Base-by-base conservation (phyloP, 108 stramenopile species). In the Pseudonitzschia delicatissima region DNA sequence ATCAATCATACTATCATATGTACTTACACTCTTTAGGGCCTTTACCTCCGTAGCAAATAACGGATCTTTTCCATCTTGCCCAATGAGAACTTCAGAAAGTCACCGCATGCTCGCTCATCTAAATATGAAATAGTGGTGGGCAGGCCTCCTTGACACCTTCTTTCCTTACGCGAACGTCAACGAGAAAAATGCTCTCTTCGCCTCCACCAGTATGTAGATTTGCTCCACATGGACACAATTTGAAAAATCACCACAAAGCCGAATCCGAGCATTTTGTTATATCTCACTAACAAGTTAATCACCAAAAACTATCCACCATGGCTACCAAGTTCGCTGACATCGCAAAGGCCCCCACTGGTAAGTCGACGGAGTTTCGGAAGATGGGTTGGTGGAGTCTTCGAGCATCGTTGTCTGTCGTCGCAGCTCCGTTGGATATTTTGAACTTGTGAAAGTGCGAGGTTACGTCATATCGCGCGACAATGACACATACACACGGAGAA, bases 321-420 rank as follows among this genome's bases (percentile, higher is more conserved):
- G 85, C 86, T 62, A 84, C 83, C 80, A 91, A 89, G 67, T 94
- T 94, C 61, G 74, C 85, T 65, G 93, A 94, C 66, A 74, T 94
- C 72, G 74, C 85, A 77, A 94, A 91, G 77, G 78, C 72, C 69
- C 73, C 88, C 61, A 86, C 66, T 62, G 82, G 85, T 87, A 68
- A 69, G 82, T 76, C 27, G n/a, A 40, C 29, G 32, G 23, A 49
- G 45, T 39, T 26, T 40, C 45, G 2, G 15, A 11, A 59, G 33
- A 4, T 59, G 58, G 34, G n/a, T n/a, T n/a, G n/a, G n/a, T n/a
- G n/a, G n/a, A n/a, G n/a, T n/a, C n/a, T n/a, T n/a, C n/a, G n/a
- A n/a, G n/a, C n/a, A n/a, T n/a, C n/a, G n/a, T n/a, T n/a, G n/a
- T n/a, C n/a, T n/a, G n/a, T n/a, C n/a, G n/a, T n/a, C n/a, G n/a